These are phyloP conservation scores for Bruguiera gymnorhiza DNA, from an alignment of 345 rosid species.

Conservation along the genomic window DNA sequence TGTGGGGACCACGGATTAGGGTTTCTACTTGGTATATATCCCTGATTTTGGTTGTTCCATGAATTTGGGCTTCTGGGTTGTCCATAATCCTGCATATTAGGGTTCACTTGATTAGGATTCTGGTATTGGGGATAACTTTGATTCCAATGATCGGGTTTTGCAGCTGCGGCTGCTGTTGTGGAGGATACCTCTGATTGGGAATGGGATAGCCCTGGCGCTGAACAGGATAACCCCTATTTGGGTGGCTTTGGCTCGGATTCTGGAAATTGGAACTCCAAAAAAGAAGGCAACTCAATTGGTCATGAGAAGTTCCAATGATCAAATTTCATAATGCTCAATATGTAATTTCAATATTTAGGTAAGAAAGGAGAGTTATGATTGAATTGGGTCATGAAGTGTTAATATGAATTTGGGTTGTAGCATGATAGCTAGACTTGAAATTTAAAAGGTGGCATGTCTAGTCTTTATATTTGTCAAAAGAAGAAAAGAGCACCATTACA, in stretches of 20 bases:
- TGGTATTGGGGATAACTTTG: slow-evolving; percentile 26
- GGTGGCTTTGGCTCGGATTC: slow-evolving; percentile 1
- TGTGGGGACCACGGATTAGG: slow-evolving; percentile 24
- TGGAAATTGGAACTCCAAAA: slow-evolving; percentile 10
- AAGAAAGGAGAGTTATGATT: no score
- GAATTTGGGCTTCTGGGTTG: slow-evolving; percentile 38
- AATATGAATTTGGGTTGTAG: no score
- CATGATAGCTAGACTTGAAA: no score
- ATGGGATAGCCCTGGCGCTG: not conserved
- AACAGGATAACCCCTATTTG: not conserved
- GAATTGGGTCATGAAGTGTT: no score
- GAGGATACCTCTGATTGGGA: slow-evolving; percentile 10
- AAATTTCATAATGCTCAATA: no score
- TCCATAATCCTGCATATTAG: slow-evolving; percentile 19
- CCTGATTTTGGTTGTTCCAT: slow-evolving; percentile 38
- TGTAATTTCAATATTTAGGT: no score
- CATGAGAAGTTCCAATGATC: no score
- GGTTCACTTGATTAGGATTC: slow-evolving; percentile 10
- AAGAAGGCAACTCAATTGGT: no score
- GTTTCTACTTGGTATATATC: slow-evolving; percentile 27
- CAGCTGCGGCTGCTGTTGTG: not conserved
- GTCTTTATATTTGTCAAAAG: no score
- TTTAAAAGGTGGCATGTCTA: no score
- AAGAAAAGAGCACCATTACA: no score
- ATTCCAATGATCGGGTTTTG: slow-evolving; percentile 13